Base-by-base conservation (phyloP, 1,284 basidiomycete species). In the Exobasidium rhododendri region DNA sequence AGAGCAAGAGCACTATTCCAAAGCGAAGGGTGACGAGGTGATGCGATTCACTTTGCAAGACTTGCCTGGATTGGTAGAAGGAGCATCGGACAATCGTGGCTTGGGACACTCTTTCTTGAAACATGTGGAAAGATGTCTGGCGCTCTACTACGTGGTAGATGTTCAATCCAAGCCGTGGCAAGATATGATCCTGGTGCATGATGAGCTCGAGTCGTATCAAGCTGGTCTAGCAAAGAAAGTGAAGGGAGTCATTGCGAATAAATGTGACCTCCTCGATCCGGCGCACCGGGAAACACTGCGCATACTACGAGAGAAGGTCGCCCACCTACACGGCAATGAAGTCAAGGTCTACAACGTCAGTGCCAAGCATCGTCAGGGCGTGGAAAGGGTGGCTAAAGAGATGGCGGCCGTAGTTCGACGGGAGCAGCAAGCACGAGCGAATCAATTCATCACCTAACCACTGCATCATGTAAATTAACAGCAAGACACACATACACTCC, bases 51-150 rank as follows among this genome's bases (percentile, higher is more conserved):
- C 91, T 0, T 88, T 99, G 61, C 90, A 93, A n/a, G 94, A 99
- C 81, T 96, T 97, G 75, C 94, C 96, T 0, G 94, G 94, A 11
- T 86, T 98, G 30, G 88, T 97, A 54, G 85, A 86, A 5, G 85
- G 86, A 10, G 91, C 94, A 0, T 90, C 92, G 1, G 86, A 90
- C 68, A 91, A 94, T 79, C 87, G 92, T 46, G 94, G 94, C 0
- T 84, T 98, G 0, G 96, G 96, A 0, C 93, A 97, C 80, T 89
- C 89, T 0, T 98, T 98, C 83, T 81, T 99, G 26, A 87, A 92
- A 1, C 90, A 92, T 4, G 91, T 97, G 79, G 94, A 98, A 78
- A 87, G 94, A 2, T 94, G 92, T 5, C 86, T 88, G 31, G 89
- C 91, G 3, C 85, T 98, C 2, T 90, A 88, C 0, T 97, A 94